Percentiles rank a stretch among this genome's conserved stretches.
Conservation (phyloP, 2,329 filamentous ascomycete genomes). For the Aspergillus pseudonomiae region DNA sequence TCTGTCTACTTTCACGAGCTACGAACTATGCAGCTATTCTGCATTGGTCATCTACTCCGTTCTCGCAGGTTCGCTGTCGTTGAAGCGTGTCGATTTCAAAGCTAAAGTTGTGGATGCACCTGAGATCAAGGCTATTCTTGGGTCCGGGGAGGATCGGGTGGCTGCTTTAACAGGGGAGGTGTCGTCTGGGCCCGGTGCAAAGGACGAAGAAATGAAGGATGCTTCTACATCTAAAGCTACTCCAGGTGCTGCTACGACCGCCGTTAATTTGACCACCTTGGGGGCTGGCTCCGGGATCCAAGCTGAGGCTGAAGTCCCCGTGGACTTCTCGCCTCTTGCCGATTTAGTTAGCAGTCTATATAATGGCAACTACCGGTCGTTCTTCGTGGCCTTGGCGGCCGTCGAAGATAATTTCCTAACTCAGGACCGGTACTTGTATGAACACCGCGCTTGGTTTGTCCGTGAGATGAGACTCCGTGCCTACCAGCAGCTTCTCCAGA, state of each 20-base stretch:
- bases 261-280: slow-evolving; percentile 85
- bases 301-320: slow-evolving; percentile 75
- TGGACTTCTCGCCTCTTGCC: slow-evolving; percentile 88
- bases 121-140: slow-evolving; percentile 96
- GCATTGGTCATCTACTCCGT: slow-evolving; percentile 94
- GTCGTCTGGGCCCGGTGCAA: slow-evolving; percentile 76
- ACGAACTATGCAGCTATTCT: slow-evolving; percentile 97
- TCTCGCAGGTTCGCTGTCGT: slow-evolving; percentile 86
- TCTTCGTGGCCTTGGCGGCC: slow-evolving; percentile 84
- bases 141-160: slow-evolving; percentile 84
- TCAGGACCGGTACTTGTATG: slow-evolving; percentile 91
- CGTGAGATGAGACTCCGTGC: slow-evolving; percentile 96
- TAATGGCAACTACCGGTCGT: slow-evolving; percentile 88
- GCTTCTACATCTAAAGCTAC: slow-evolving; percentile 56
- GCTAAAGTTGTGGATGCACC: slow-evolving; percentile 97
- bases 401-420: slow-evolving; percentile 94
- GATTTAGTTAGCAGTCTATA: slow-evolving; percentile 90
- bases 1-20: slow-evolving; percentile 96
- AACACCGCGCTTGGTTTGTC: slow-evolving; percentile 97
- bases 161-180: slow-evolving; percentile 77
- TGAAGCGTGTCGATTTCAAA: slow-evolving; percentile 98
- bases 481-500: slow-evolving; percentile 96
- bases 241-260: slow-evolving; percentile 62
- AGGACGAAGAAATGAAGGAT: slow-evolving; percentile 75
- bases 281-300: slow-evolving; percentile 66